Percentiles rank a stretch among this genome's conserved stretches.
Evolutionary conservation across 2,329 filamentous ascomycete species (phyloP).

Genomic region (Trichoderma sp.): DNA sequence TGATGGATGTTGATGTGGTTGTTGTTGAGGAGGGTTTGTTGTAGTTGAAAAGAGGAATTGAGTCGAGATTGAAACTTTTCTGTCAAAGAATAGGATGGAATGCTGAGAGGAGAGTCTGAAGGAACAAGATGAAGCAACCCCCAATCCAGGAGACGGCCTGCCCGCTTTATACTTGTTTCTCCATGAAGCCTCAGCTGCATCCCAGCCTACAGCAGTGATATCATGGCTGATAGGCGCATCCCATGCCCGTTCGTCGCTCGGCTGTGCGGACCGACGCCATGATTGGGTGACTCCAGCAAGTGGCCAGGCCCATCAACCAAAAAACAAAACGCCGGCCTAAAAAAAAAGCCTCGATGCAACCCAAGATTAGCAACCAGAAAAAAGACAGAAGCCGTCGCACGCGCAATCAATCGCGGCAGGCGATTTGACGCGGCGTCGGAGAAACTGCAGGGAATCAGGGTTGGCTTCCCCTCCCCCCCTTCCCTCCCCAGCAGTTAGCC

Average conservation of each 20-base stretch:
- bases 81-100: neutral
- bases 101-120: neutral
- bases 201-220: neutral
- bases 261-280: neutral
- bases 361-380: neutral
- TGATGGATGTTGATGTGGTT: neutral
- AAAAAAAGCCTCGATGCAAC: neutral
- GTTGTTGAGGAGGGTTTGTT: neutral
- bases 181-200: neutral
- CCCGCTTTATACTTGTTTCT: neutral
- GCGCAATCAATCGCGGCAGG: neutral
- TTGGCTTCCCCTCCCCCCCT: no score
- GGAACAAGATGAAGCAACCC: neutral
- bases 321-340: neutral
- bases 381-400: neutral
- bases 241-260: neutral
- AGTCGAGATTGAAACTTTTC: neutral
- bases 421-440: neutral
- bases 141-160: neutral
- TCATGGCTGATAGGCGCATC: neutral
- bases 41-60: conserved; percentile 14
- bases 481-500: no score
- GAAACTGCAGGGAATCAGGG: neutral
- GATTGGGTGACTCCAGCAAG: neutral
- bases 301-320: neutral